Conservation (phyloP, 1,139 yeast species). For the Suhomyces choctaworum region DNA sequence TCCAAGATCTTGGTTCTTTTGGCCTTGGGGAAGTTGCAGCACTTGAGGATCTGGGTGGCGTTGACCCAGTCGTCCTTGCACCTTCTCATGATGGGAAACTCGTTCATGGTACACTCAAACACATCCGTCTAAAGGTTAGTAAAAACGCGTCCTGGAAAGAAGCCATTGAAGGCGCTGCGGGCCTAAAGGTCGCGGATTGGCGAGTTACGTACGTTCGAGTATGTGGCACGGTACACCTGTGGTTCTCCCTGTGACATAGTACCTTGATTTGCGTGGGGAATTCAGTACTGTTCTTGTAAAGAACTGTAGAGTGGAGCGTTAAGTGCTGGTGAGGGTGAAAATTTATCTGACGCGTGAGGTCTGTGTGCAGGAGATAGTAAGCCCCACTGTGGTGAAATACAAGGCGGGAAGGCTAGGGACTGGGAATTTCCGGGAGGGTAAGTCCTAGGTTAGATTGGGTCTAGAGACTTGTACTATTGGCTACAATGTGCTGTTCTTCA, state of each 20-base stretch:
- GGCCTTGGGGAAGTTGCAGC: constrained; percentile 93
- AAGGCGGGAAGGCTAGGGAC: not conserved
- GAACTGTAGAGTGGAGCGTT: constrained; percentile 7
- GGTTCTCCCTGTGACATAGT: constrained; percentile 15
- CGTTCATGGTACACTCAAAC: constrained; percentile 76
- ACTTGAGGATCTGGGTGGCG: constrained; percentile 95
- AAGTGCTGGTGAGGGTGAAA: constrained; percentile 10
- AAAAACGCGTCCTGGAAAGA: constrained; percentile 11
- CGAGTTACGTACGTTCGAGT: constrained; percentile 20
- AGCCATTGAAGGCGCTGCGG: not conserved
- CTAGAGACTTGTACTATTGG: too few species aligned
- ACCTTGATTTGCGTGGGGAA: not conserved
- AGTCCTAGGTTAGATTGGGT: too few species aligned
- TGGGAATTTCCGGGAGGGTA: too few species aligned
- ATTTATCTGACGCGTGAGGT: constrained; percentile 13
- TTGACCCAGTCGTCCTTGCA: constrained; percentile 92
- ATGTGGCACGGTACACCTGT: constrained; percentile 21
- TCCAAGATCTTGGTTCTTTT: constrained; percentile 89
- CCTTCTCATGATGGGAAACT: constrained; percentile 91
- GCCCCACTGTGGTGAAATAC: too few species aligned
- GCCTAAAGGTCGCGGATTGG: not conserved
- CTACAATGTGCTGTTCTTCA: too few species aligned
- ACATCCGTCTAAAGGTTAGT: constrained; percentile 51
- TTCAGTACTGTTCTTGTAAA: constrained; percentile 1
- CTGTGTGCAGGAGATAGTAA: constrained; percentile 13